Evolutionary conservation across 2,329 filamentous ascomycete species (phyloP).

Genomic region (Sclerotinia spermophila): DNA sequence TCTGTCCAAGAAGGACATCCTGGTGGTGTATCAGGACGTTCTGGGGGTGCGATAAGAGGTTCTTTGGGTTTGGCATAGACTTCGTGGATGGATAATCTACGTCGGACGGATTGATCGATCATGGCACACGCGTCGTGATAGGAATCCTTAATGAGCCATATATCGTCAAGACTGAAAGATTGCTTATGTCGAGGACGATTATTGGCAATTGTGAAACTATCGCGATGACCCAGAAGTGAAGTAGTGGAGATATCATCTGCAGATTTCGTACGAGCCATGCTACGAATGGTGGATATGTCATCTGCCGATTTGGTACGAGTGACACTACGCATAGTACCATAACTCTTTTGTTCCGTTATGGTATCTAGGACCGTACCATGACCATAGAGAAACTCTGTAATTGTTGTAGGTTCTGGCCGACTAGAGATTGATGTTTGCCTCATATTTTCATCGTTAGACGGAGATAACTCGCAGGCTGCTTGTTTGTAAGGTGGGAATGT

Average conservation of each 20-base stretch:
- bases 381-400: slow-evolving; percentile 39
- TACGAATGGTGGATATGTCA: slow-evolving; percentile 20
- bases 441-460: slow-evolving; percentile 13
- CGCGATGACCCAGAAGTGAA: slow-evolving; percentile 33
- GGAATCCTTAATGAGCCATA: slow-evolving; percentile 33
- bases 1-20: slow-evolving; percentile 38
- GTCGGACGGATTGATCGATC: slow-evolving; percentile 27
- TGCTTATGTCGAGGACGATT: slow-evolving; percentile 33
- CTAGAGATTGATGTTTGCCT: slow-evolving; percentile 13
- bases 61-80: slow-evolving; percentile 35
- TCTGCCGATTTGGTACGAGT: slow-evolving; percentile 31
- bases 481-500: slow-evolving; percentile 12
- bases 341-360: slow-evolving; percentile 43
- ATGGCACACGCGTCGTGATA: slow-evolving; percentile 33
- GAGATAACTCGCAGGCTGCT: background rate
- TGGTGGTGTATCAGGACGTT: slow-evolving; percentile 34
- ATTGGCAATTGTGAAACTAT: slow-evolving; percentile 32
- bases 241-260: slow-evolving; percentile 29
- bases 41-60: slow-evolving; percentile 32
- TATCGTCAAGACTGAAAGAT: slow-evolving; percentile 40
- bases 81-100: slow-evolving; percentile 27
- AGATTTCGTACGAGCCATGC: slow-evolving; percentile 27
- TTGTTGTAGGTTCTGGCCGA: background rate
- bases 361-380: slow-evolving; percentile 41
- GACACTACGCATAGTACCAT: slow-evolving; percentile 37